These are phyloP conservation scores for Trichoderma polysporum DNA, from an alignment of 2,329 filamentous ascomycete genomes.

Conservation along the genomic window DNA sequence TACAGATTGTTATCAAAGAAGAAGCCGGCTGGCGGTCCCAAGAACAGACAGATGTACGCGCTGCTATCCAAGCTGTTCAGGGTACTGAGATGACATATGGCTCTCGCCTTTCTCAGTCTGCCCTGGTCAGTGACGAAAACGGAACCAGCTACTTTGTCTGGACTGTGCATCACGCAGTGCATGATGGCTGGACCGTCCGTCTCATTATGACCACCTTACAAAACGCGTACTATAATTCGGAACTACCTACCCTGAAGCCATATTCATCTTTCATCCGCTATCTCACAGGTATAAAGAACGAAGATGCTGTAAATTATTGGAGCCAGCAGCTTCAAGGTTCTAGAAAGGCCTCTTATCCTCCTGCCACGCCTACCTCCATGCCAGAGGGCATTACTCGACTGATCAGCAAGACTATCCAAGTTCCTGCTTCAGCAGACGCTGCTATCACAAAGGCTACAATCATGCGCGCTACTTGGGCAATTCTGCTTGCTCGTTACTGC, in stretches of 20 bases:
- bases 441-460: constrained; percentile 22
- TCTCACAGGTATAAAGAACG: neutral
- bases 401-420: neutral
- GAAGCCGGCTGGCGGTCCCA: neutral
- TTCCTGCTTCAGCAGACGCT: neutral
- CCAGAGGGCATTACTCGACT: neutral
- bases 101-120: neutral
- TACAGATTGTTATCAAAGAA: neutral
- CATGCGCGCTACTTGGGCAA: constrained; percentile 27
- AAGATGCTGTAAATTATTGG: neutral
- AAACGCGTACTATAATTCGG: constrained; percentile 6
- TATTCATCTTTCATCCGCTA: constrained; percentile 14
- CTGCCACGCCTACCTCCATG: neutral
- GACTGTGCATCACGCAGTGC: constrained; percentile 32
- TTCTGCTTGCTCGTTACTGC: constrained; percentile 24
- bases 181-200: constrained; percentile 32
- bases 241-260: neutral
- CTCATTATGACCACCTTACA: constrained; percentile 23
- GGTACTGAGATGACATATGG: constrained; percentile 15
- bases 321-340: neutral
- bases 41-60: neutral
- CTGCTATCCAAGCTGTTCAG: neutral
- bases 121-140: neutral
- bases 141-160: constrained; percentile 25
- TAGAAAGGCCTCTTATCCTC: constrained; percentile 5